Base-by-base conservation (phyloP, 176 grass and related monocot species). In the Juncus inflexus region DNA sequence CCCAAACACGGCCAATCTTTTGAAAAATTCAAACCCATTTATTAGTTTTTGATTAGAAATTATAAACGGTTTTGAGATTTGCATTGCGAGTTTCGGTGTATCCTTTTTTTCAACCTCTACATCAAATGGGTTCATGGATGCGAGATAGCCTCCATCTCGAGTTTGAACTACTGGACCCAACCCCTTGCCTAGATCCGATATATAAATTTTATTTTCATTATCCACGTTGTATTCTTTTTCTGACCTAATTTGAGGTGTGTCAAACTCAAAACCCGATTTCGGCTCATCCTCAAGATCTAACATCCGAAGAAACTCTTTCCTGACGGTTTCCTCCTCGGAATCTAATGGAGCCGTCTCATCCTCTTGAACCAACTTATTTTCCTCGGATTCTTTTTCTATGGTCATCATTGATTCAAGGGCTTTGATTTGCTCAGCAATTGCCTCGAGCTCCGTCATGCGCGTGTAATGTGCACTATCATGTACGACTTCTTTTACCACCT, bases 401-500 rank as follows among this genome's bases (percentile, higher is more conserved):
- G 64, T 74, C 88, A 99, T 99, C 78, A 99, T 81, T 0, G 73
- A 80, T 68, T 99, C 94, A 10, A 99, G 83, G 12, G 88, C 85
- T 42, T 86, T 89, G 62, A 99, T 99, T 74, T 99, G 88, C 53
- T 90, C 79, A 41, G 94, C 90, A 65, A 99, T 99, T 6, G 83
- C 85, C 14, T 92, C 94, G 8, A 99, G 88, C 73, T 99, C 94
- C 12, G 74, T 90, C 43, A 86, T 65, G 16, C 88, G 85, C 60
- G 66, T 82, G 9, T 76, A 66, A 56, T 74, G 86, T 15, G 83
- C 83, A 45, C 72, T 90, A 75, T 90, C 88, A 60, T 77, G 64
- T 67, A 99, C 88, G 9, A 92, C 83, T 82, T 92, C 85, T 77
- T 99, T 92, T 52, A 99, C 85, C 36, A 99, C 85, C 79, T 99